Evolutionary conservation across 2,329 filamentous ascomycete species (phyloP).

Genomic region (Cordyceps javanica): DNA sequence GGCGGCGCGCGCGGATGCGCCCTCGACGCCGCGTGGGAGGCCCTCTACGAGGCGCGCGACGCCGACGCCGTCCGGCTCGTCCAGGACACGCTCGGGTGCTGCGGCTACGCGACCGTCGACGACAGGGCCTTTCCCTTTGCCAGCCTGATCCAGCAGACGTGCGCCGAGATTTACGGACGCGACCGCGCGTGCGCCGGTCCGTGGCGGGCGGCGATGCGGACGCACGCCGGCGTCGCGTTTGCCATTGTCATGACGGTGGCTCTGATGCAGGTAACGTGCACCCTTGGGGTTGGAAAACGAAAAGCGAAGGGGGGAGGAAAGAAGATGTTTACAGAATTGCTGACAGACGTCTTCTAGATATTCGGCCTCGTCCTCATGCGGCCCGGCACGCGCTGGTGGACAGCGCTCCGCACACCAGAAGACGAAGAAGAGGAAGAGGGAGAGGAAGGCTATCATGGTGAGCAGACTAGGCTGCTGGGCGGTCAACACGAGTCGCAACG

Average conservation of each 20-base stretch:
- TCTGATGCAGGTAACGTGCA: constrained; percentile 45
- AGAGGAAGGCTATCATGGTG: neutral
- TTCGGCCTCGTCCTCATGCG: constrained; percentile 25
- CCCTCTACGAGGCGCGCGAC: constrained; percentile 47
- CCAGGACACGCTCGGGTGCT: constrained; percentile 62
- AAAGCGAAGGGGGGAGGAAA: too few species aligned
- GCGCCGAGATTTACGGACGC: constrained; percentile 41
- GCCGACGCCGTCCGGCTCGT: constrained; percentile 46
- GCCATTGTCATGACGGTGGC: constrained; percentile 47
- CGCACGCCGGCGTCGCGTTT: constrained; percentile 48
- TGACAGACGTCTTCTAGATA: constrained; percentile 18
- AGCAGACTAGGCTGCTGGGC: constrained; percentile 1
- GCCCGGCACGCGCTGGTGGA: constrained; percentile 26
- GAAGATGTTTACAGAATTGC: neutral
- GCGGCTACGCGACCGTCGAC: constrained; percentile 50
- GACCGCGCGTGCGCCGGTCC: constrained; percentile 41
- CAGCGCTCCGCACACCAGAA: constrained; percentile 18
- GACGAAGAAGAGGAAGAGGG: neutral
- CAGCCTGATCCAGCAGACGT: constrained; percentile 23
- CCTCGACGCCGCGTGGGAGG: constrained; percentile 51
- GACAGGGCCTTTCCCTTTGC: constrained; percentile 62
- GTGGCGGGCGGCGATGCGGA: constrained; percentile 52
- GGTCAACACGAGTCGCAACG: neutral
- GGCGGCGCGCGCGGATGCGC: constrained; percentile 39
- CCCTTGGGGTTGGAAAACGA: neutral